Percentiles rank a stretch among this genome's conserved stretches.
Evolutionary conservation across 2,329 filamentous ascomycete species (phyloP).

Genomic region (Periconia macrospinosa): DNA sequence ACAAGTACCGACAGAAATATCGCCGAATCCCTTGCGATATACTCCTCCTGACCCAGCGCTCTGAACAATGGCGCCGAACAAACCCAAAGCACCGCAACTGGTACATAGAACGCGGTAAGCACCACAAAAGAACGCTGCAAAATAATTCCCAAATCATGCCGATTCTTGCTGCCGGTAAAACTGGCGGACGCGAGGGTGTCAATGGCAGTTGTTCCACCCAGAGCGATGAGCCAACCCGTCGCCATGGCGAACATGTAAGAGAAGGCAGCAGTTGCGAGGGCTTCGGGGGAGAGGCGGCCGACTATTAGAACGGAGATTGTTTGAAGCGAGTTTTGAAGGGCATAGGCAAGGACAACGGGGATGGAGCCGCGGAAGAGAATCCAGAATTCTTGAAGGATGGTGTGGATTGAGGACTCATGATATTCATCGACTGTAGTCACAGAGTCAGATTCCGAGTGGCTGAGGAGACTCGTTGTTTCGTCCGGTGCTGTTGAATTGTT

Average conservation of each 20-base stretch:
- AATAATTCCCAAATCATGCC: conserved; percentile 75
- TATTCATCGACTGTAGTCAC: conserved; percentile 22
- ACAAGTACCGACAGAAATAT: conserved; percentile 73
- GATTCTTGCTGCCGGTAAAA: conserved; percentile 79
- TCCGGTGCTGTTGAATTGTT: too few relatives aligned
- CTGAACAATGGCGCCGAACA: conserved; percentile 75
- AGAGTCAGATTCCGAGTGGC: too few relatives aligned
- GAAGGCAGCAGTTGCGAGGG: conserved; percentile 80
- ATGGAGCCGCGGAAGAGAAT: conserved; percentile 69
- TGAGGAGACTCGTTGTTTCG: too few relatives aligned
- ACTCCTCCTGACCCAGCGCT: conserved; percentile 74
- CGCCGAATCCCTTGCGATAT: conserved; percentile 73
- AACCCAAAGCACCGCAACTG: conserved; percentile 73
- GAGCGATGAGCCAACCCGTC: conserved; percentile 81
- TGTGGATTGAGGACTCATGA: conserved; percentile 32
- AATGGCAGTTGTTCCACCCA: conserved; percentile 83
- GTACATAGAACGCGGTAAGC: conserved; percentile 70
- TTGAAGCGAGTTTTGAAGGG: conserved; percentile 82
- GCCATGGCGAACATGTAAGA: conserved; percentile 94
- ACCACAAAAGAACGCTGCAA: conserved; percentile 77
- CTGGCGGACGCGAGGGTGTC: conserved; percentile 82
- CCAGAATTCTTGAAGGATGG: conserved; percentile 62
- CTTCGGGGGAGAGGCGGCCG: conserved; percentile 76
- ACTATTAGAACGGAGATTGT: conserved; percentile 81
- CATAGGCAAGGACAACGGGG: conserved; percentile 82